Percentiles rank a stretch among this genome's conserved stretches.
These are phyloP conservation scores for Phytopythium ostracodes DNA, from an alignment of 352 stramenopile species.

Conservation along the genomic window DNA sequence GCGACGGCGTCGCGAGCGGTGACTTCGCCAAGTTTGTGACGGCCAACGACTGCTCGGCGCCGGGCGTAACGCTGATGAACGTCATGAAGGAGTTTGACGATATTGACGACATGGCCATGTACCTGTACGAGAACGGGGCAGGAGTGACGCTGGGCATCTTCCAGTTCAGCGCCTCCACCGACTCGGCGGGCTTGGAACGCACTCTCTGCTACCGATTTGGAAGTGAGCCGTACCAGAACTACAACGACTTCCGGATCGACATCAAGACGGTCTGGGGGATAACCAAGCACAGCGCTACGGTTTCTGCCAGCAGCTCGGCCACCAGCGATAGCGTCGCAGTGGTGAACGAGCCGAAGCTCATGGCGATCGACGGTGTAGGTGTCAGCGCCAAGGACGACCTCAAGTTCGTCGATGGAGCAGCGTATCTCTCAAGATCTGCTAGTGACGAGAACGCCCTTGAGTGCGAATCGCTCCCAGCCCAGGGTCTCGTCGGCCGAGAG, in stretches of 20 bases:
- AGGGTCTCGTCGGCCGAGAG: slow-evolving; percentile 28
- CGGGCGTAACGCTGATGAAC: slow-evolving; percentile 41
- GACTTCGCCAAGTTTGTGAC: slow-evolving; percentile 68
- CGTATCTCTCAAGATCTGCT: neutral
- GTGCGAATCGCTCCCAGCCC: slow-evolving; percentile 29
- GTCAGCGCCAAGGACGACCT: slow-evolving; percentile 39
- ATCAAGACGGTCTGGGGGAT: slow-evolving; percentile 56
- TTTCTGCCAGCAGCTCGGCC: slow-evolving; percentile 11
- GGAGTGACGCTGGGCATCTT: slow-evolving; percentile 43
- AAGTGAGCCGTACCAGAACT: slow-evolving; percentile 47
- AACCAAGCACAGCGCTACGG: neutral
- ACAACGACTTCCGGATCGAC: slow-evolving; percentile 48
- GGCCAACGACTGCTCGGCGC: slow-evolving; percentile 24
- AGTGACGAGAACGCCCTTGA: slow-evolving; percentile 15
- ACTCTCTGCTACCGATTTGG: slow-evolving; percentile 65
- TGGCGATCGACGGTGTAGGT: slow-evolving; percentile 50
- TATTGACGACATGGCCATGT: slow-evolving; percentile 56
- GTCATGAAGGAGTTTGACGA: slow-evolving; percentile 69
- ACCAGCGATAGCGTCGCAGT: slow-evolving; percentile 37
- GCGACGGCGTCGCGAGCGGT: slow-evolving; percentile 47
- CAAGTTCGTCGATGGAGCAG: slow-evolving; percentile 41
- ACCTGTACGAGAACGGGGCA: slow-evolving; percentile 53
- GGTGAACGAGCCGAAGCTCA: slow-evolving; percentile 55
- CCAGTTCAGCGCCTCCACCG: slow-evolving; percentile 26
- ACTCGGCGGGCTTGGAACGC: slow-evolving; percentile 31